A percentile compares a stretch with the other conserved stretches of the same genome.
phyloP scores from a whole-genome alignment of 768 basidiomycete genomes.

The Trametes cinnabarina region DNA sequence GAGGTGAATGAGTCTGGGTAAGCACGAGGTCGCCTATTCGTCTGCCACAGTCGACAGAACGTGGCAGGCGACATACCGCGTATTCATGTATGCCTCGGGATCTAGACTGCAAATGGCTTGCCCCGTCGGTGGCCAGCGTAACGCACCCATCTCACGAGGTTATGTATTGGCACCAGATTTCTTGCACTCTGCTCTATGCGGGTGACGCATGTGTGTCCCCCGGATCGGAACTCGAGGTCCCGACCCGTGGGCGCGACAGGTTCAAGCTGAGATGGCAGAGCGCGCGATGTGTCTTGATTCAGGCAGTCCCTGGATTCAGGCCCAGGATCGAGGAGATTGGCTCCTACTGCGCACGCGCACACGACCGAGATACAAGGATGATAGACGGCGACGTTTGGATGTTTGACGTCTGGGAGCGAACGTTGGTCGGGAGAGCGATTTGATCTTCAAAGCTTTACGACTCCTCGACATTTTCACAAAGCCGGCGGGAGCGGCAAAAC shows the following conservation, averaged over 20 bases:
- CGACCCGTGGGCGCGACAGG: background rate
- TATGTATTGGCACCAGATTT: too few species aligned
- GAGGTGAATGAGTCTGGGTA: too few species aligned
- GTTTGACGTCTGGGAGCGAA: background rate
- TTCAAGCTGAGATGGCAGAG: background rate
- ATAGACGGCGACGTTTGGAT: background rate
- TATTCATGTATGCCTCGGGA: too few species aligned
- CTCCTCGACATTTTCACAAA: background rate
- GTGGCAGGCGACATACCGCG: too few species aligned
- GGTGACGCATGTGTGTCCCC: background rate
- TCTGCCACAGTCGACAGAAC: too few species aligned
- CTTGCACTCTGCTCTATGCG: too few species aligned
- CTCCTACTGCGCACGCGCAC: background rate
- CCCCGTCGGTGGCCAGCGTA: too few species aligned
- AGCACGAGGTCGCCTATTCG: too few species aligned
- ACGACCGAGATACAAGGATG: background rate
- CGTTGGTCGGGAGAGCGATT: slow-evolving; percentile 12
- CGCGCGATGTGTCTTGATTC: background rate
- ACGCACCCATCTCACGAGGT: too few species aligned
- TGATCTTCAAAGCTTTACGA: background rate
- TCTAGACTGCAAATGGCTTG: too few species aligned
- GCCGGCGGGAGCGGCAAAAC: background rate
- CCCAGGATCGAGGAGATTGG: background rate
- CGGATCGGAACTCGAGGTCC: background rate
- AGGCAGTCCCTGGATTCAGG: slow-evolving; percentile 3